Evolutionary conservation across 495 filamentous ascomycete genomes (phyloP), one percentile per base, ranked within the genome.

Genomic region (Penicillium manginii): DNA sequence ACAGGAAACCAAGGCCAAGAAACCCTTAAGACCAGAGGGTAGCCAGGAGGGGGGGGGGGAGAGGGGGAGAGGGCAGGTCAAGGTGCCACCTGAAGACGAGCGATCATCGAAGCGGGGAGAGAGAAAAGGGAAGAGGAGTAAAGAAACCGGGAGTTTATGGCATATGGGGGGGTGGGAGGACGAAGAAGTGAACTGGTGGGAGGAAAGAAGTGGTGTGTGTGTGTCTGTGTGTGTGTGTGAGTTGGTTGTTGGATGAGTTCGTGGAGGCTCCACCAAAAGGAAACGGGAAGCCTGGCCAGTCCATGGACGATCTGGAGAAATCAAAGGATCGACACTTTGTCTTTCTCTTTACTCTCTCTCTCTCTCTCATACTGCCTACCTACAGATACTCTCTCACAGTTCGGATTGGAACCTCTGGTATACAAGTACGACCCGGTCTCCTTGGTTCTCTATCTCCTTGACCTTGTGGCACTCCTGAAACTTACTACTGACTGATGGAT

Each of bases 91-190:
- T 64, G 58, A 68, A 64, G 53, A 61, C 57, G 65, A 64, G 67
- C 58, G 71, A 63, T 73, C 75, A 80, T 80, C 65, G 74, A 75
- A 73, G 73, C 77, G 75, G 73, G 73, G 72, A 37, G 54, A 31
- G 23, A 40, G 22, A 23, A 47, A 50, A 18, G 2, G 54, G 46
- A 32, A 26, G 47, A 31, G 46, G 51, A 50, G 51, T 33, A 35
- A 15, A 52, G 29, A 35, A 26, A 19, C 9, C 10, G 14, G 21
- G 43, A 47, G 40, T 43, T 43, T 26, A 26, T 26, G 23, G 23
- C 23, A 26, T 26, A 6, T 4, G 23, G 23, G 23, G 23, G 23
- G 26, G 26, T 5, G 26, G 26, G 26, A 8, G 9, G 6, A 29
- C 26, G 26, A 29, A 8, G 21, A n/a, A 23, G 45, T 23, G 40